A percentile compares a stretch with the other conserved stretches of the same genome.
Conservation (phyloP, 2,329 filamentous ascomycete genomes). For the Curvularia sp. region DNA sequence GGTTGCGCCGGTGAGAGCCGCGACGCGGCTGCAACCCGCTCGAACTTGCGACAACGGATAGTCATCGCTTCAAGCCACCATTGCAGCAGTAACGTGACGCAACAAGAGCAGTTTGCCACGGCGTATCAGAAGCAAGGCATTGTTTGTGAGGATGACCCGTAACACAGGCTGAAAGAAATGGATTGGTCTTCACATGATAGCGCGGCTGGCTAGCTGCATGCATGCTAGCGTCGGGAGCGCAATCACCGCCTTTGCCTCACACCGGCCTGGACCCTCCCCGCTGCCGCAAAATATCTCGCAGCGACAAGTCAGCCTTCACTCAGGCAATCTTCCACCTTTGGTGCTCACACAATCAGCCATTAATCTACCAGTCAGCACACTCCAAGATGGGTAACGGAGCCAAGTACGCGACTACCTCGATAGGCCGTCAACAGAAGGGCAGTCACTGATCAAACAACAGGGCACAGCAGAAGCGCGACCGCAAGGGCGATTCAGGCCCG, state of each 20-base stretch:
- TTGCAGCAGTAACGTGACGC: not conserved
- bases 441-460: constrained; percentile 32
- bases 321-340: constrained; percentile 16
- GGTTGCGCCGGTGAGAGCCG: constrained; percentile 5
- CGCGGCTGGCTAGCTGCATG: constrained; percentile 22
- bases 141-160: not conserved
- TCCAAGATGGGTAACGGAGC: constrained; percentile 49
- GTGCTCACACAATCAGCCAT: constrained; percentile 21
- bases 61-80: constrained; percentile 2
- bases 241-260: constrained; percentile 18
- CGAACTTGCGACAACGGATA: constrained; percentile 7
- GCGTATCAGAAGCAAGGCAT: not conserved
- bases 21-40: constrained; percentile 17
- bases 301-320: constrained; percentile 14
- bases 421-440: constrained; percentile 1
- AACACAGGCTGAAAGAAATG: not conserved
- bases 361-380: constrained; percentile 23
- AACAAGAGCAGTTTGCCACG: not conserved
- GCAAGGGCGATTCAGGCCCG: constrained; percentile 40
- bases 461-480: constrained; percentile 50
- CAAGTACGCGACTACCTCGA: constrained; percentile 35
- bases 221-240: constrained; percentile 17
- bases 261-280: constrained; percentile 32
- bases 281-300: constrained; percentile 36
- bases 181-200: constrained; percentile 20